Evolutionary conservation across 352 stramenopile species (phyloP), one percentile per base, ranked within the genome.

Genomic region (Phytopythium sindhum): DNA sequence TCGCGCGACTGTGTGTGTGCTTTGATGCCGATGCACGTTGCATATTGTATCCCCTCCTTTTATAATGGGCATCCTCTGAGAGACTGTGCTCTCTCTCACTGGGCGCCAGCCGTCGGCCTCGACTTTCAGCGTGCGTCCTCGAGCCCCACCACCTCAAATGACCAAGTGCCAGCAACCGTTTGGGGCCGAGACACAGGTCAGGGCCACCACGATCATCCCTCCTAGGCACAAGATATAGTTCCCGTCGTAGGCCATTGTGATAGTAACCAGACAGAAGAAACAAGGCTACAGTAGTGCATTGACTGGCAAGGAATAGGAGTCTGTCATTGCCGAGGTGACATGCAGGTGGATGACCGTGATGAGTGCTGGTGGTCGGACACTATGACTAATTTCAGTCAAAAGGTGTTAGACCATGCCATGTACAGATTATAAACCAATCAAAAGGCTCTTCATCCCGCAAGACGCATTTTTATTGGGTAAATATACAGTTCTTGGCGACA

Each of bases 21-120:
- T 23, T 33, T n/a, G 23, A 60, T 12, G 53, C 39, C 53, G 53
- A 28, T 60, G 23, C 54, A 37, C 26, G 35, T 60, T 60, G 54
- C 54, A 21, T 33, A 60, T 58, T 58, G 54, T 15, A 47, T 39
- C 48, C 48, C 17, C 48, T 55, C 48, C 42, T 15, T 23, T 37
- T 37, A 17, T 17, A 37, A 23, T 23, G 11, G 47, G 47, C 47
- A 28, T 54, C 10, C 45, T 28, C 2, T 12, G 10, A 19, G 45
- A 52, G 33, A 12, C 14, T 14, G 33, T 10, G 33, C 3, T 10
- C 33, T 39, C 33, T 6, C 33, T 11, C 33, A 10, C 33, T 39
- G 33, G 33, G 33, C 33, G 33, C 10, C 44, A 8, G 2, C 44
- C 1, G 44, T 9, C 17, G 15, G 48, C 14, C 26, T 55, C 48